A percentile compares a stretch with the other conserved stretches of the same genome.
Evolutionary conservation across 2,329 filamentous ascomycete genomes (phyloP).

Genomic region (Bipolaris sorokiniana): DNA sequence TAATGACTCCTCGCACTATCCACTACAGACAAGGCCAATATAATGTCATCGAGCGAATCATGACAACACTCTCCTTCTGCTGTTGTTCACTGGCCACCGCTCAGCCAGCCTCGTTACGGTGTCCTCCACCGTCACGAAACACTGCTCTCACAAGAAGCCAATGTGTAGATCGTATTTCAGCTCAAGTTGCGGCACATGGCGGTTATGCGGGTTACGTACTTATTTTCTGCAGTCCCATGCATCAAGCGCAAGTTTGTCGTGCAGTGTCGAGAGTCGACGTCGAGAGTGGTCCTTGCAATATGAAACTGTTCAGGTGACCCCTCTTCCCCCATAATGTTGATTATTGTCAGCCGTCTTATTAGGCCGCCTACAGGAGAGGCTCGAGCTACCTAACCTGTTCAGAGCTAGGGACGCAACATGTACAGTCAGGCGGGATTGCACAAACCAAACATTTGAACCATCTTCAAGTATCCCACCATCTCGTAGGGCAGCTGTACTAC

Average conservation of each 20-base stretch:
- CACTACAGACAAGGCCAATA: not conserved
- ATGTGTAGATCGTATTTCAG: slow-evolving; percentile 1
- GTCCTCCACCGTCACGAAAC: not conserved
- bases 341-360: not conserved
- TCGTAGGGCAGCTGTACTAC: not conserved
- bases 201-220: slow-evolving; percentile 12
- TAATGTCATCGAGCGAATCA: not conserved
- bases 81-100: not conserved
- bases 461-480: not conserved
- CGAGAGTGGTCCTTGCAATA: slow-evolving; percentile 7
- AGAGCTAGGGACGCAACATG: slow-evolving; percentile 1
- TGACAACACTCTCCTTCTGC: not conserved
- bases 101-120: slow-evolving; percentile 1
- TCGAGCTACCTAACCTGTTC: not conserved
- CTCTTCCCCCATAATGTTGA: not conserved
- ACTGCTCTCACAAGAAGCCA: slow-evolving; percentile 2
- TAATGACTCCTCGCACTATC: not conserved
- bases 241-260: slow-evolving; percentile 12
- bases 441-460: slow-evolving; percentile 2
- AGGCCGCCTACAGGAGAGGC: not conserved
- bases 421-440: not conserved
- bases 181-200: slow-evolving; percentile 19
- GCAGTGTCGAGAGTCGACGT: not conserved
- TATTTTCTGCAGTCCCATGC: slow-evolving; percentile 2
- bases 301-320: slow-evolving; percentile 1